A percentile compares a stretch with the other conserved stretches of the same genome.
phyloP scores from a whole-genome alignment of 495 filamentous ascomycete genomes.

The Lineolata rhizophorae region DNA sequence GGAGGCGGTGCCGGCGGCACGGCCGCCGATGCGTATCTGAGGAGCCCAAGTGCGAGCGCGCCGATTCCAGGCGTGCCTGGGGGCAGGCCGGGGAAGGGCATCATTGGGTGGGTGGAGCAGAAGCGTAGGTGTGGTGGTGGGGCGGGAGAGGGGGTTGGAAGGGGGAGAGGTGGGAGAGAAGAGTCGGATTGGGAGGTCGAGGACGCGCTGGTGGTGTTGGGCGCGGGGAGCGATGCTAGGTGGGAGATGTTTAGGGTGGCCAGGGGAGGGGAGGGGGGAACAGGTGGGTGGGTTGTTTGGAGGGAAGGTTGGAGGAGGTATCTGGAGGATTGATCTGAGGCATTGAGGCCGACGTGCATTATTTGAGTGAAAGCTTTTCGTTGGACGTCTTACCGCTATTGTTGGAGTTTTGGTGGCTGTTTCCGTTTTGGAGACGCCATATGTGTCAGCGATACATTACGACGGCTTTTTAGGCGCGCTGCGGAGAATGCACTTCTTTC shows the following conservation, averaged over 20 bases:
- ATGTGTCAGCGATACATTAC: too few relatives aligned
- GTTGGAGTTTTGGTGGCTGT: too few relatives aligned
- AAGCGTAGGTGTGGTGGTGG: too few relatives aligned
- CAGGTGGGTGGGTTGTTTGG: conserved; percentile 31
- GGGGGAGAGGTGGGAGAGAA: too few relatives aligned
- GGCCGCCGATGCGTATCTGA: conserved; percentile 3
- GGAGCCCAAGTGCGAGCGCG: conserved; percentile 5
- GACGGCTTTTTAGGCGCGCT: too few relatives aligned
- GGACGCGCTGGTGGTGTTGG: conserved; percentile 44
- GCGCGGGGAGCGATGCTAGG: conserved; percentile 56
- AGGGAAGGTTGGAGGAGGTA: conserved; percentile 72
- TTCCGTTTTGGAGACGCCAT: too few relatives aligned
- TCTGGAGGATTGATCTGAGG: conserved; percentile 22
- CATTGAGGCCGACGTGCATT: too few relatives aligned
- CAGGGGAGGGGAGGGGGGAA: conserved; percentile 39
- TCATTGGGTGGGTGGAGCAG: too few relatives aligned
- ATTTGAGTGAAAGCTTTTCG: too few relatives aligned
- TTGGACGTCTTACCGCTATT: too few relatives aligned
- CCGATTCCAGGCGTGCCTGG: conserved; percentile 22
- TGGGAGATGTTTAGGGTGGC: conserved; percentile 67
- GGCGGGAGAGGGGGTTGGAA: conserved; percentile 50
- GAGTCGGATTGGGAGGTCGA: conserved; percentile 63
- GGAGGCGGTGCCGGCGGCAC: conserved; percentile 3
- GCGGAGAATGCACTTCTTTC: too few relatives aligned
- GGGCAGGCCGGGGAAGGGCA: conserved; percentile 41